phyloP scores from a whole-genome alignment of 768 basidiomycete genomes.

The Plicaturopsis crispa region DNA sequence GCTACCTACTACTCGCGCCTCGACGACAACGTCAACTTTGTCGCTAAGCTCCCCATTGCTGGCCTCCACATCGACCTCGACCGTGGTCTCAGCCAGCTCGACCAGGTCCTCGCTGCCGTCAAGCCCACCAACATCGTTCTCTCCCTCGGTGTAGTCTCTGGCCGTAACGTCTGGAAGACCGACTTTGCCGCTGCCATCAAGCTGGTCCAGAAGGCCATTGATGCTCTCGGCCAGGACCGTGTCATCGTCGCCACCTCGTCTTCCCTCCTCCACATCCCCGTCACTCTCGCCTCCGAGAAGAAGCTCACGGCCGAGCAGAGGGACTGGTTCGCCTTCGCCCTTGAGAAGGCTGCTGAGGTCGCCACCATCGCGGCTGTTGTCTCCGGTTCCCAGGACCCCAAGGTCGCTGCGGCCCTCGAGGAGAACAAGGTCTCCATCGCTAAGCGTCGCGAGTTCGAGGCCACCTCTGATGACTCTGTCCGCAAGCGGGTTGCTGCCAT shows the following conservation, averaged over 20 bases:
- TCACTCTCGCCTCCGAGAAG: slow-evolving; percentile 88
- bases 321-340: slow-evolving; percentile 98
- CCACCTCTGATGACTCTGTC: slow-evolving; percentile 86
- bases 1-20: slow-evolving; percentile 97
- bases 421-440: slow-evolving; percentile 86
- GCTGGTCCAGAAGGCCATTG: slow-evolving; percentile 77
- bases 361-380: slow-evolving; percentile 78
- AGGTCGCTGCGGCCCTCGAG: slow-evolving; percentile 68
- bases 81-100: slow-evolving; percentile 88
- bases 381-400: slow-evolving; percentile 75
- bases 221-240: slow-evolving; percentile 75
- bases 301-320: slow-evolving; percentile 84
- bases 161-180: slow-evolving; percentile 99
- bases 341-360: slow-evolving; percentile 93
- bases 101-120: slow-evolving; percentile 71
- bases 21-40: slow-evolving; percentile 81
- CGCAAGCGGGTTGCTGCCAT: slow-evolving; percentile 93
- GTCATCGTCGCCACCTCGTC: slow-evolving; percentile 95
- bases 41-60: slow-evolving; percentile 87
- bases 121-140: slow-evolving; percentile 76
- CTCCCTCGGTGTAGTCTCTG: slow-evolving; percentile 94
- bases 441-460: slow-evolving; percentile 93
- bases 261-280: slow-evolving; percentile 96
- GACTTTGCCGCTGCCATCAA: slow-evolving; percentile 83
- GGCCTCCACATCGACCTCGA: slow-evolving; percentile 96